Base-by-base conservation (phyloP, 2,329 filamentous ascomycete genomes). In the Nemania sp. region DNA sequence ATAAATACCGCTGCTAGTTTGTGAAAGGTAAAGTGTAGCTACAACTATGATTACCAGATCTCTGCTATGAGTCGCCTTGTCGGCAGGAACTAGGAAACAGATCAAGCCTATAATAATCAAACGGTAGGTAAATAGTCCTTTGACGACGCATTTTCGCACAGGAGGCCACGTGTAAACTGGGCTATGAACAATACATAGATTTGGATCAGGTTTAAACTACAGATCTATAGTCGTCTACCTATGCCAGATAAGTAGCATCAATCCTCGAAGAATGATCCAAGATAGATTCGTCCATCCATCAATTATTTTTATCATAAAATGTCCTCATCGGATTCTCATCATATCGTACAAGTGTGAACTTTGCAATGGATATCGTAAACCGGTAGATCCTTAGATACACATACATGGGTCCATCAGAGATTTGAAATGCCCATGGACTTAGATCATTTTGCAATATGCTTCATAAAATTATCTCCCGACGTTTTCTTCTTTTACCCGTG, bases 341-440 rank as follows among this genome's bases (percentile, higher is more conserved):
- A 49, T 52, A 64, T 38, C n/a, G 43, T 60, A 66, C 67, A 62
- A 49, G 53, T 52, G n/a, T 38, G 18, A 43, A 61, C 35, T 38
- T 27, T 15, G 56, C 49, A 61, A 45, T 62, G 51, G 59, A 66
- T 69, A 60, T 67, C 67, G 53, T 61, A 45, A 61, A 49, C 35
- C n/a, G 7, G 45, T 54, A 52, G 8, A 61, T 49, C 32, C 27
- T 43, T 20, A 38, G 55, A 61, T 64, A 56, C 60, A 56, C 60
- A 60, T 63, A 56, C 60, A 60, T 32, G 45, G 7, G 15, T 32
- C 26, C 38, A 38, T 59, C 54, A 41, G 26, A 43, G 22, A 35
- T 45, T 64, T 32, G 45, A 49, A 27, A n/a, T 1, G n/a, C 24
- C 29, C 43, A 15, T 27, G 29, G 10, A 41, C 24, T 41, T 56